Evolutionary conservation across 257 asterid species (phyloP).

Genomic region (Hygrophila difformis): DNA sequence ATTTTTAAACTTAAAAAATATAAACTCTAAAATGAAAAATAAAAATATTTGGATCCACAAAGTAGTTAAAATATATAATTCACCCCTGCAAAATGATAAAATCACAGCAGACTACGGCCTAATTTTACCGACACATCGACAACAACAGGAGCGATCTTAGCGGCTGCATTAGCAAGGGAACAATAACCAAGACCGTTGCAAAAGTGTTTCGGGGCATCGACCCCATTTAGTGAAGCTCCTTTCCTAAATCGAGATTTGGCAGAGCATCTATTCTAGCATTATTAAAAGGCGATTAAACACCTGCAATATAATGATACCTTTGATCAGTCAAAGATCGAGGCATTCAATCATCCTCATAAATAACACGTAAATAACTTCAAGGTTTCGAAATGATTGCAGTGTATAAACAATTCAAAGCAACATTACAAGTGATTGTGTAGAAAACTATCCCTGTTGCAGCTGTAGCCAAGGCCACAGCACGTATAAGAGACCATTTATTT

Average conservation of each 20-base stretch:
- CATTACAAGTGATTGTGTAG: conserved; percentile 33
- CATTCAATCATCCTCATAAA: too few species aligned
- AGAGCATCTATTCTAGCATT: conserved; percentile 26
- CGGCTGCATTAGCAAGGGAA: conserved; percentile 80
- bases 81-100: neutral
- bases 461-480: conserved; percentile 44
- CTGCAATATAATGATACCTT: conserved; percentile 32
- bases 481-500: conserved; percentile 28
- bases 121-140: conserved; percentile 77
- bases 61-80: neutral
- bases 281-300: conserved; percentile 33
- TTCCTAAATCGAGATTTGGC: conserved; percentile 26
- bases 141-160: conserved; percentile 78
- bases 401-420: conserved; percentile 1
- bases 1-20: too few species aligned
- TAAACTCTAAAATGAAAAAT: too few species aligned
- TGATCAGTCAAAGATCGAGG: conserved; percentile 1
- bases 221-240: conserved; percentile 27
- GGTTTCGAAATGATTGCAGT: neutral
- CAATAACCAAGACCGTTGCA: conserved; percentile 75
- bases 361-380: conserved; percentile 14
- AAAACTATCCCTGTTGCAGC: conserved; percentile 51
- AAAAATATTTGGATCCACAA: too few species aligned
- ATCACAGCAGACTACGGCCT: conserved; percentile 26
- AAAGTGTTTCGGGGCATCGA: conserved; percentile 31